Conservation (phyloP, 1,284 basidiomycete species). For the Neonothopanus nambi region DNA sequence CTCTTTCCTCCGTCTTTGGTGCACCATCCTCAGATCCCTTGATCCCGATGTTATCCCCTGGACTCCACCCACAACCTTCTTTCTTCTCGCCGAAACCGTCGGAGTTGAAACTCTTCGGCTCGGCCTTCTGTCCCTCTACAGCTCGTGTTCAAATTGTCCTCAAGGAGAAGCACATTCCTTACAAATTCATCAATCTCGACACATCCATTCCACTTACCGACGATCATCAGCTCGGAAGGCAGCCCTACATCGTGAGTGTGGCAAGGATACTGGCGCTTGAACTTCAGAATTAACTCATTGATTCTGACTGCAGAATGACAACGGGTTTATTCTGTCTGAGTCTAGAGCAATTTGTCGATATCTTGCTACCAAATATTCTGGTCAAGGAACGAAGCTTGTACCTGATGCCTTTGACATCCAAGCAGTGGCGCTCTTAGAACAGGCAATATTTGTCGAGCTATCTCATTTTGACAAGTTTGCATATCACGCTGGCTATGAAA, state of each 20-base stretch:
- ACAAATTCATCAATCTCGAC: conserved; percentile 41
- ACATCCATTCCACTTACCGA: conserved; percentile 40
- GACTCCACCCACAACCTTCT: no score
- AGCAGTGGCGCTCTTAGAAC: conserved; percentile 10
- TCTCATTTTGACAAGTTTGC: conserved; percentile 9
- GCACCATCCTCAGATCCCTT: background rate
- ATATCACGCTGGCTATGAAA: conserved; percentile 5
- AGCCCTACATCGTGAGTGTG: conserved; percentile 45
- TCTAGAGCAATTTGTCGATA: conserved; percentile 53
- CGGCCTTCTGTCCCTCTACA: conserved; percentile 38
- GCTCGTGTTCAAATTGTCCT: conserved; percentile 38
- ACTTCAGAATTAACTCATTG: background rate
- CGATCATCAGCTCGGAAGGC: conserved; percentile 14
- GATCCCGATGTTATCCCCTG: background rate
- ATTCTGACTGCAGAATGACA: conserved; percentile 27
- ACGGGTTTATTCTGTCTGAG: conserved; percentile 45
- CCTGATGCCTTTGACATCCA: conserved; percentile 7
- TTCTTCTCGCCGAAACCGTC: background rate
- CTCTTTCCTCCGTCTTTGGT: no score
- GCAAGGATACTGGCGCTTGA: background rate
- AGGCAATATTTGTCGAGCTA: conserved; percentile 8
- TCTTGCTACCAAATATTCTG: conserved; percentile 40
- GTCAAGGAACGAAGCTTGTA: conserved; percentile 25
- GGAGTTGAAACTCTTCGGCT: conserved; percentile 42
- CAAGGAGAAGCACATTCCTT: conserved; percentile 43